phyloP scores from a whole-genome alignment of 1,139 yeast genomes.

The Geotrichum klebahnii region DNA sequence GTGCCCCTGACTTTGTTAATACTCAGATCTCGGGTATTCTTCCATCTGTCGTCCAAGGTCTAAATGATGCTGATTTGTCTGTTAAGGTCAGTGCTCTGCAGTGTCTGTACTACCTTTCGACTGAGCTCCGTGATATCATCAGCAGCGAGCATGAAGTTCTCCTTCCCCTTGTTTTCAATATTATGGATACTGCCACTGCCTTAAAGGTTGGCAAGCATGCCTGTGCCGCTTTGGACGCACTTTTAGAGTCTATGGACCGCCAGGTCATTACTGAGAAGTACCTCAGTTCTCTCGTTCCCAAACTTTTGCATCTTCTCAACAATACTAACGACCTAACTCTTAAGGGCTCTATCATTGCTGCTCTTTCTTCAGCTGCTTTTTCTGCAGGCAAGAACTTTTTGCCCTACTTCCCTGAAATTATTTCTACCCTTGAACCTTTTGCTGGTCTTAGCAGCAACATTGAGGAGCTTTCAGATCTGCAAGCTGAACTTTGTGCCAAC shows the following conservation, averaged over 20 bases:
- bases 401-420: conserved; percentile 80
- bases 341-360: conserved; percentile 86
- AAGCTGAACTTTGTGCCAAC: conserved; percentile 64
- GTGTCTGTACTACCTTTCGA: conserved; percentile 71
- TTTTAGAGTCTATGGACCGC: conserved; percentile 85
- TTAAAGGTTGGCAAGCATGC: conserved; percentile 87
- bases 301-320: conserved; percentile 74
- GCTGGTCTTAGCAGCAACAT: conserved; percentile 47
- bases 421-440: conserved; percentile 76
- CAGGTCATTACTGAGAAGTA: conserved; percentile 73
- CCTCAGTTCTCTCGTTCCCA: conserved; percentile 84
- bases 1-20: conserved; percentile 89
- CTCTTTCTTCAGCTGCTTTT: conserved; percentile 94
- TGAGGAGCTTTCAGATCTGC: conserved; percentile 37
- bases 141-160: conserved; percentile 78
- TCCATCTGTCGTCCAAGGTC: conserved; percentile 67
- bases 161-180: conserved; percentile 79
- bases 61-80: conserved; percentile 68
- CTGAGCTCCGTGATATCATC: conserved; percentile 78
- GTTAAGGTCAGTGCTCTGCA: conserved; percentile 86
- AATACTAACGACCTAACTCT: conserved; percentile 61
- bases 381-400: conserved; percentile 85
- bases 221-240: conserved; percentile 83
- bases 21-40: conserved; percentile 70
- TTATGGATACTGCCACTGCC: conserved; percentile 81